Percentiles rank a stretch among this genome's conserved stretches.
These are phyloP conservation scores for Russula lepida DNA, from an alignment of 768 basidiomycete genomes.

Conservation along the genomic window DNA sequence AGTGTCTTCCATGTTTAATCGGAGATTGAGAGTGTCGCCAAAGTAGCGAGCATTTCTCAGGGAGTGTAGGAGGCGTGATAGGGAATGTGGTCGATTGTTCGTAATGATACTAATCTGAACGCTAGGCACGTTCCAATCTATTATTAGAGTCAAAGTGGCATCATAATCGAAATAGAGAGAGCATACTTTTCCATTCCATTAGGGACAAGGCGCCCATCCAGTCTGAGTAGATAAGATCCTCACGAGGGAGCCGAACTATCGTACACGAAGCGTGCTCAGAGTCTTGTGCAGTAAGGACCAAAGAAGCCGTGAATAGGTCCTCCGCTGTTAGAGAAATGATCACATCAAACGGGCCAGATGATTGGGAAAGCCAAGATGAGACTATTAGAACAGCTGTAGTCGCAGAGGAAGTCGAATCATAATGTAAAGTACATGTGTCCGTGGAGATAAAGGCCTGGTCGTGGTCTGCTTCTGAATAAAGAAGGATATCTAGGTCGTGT, in stretches of 20 bases:
- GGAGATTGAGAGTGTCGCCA: conserved; percentile 55
- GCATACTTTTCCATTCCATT: conserved; percentile 50
- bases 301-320: conserved; percentile 2
- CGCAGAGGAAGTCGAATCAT: conserved; percentile 1
- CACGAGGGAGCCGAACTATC: conserved; percentile 37
- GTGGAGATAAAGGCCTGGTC: conserved; percentile 9
- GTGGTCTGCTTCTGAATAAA: conserved; percentile 10
- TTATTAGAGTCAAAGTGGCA: conserved; percentile 13
- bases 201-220: conserved; percentile 59
- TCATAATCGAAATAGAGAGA: conserved; percentile 1
- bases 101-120: conserved; percentile 72
- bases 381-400: not conserved
- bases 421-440: conserved; percentile 5
- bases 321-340: conserved; percentile 10
- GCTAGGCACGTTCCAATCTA: conserved; percentile 68
- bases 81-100: conserved; percentile 63
- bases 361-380: conserved; percentile 19
- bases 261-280: conserved; percentile 22
- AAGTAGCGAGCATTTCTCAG: conserved; percentile 51
- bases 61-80: conserved; percentile 58
- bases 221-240: conserved; percentile 42
- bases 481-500: conserved; percentile 15
- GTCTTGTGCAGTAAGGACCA: not conserved
- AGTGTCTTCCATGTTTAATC: conserved; percentile 71
- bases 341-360: conserved; percentile 21